Evolutionary conservation across 495 filamentous ascomycete species (phyloP), one percentile per base, ranked within the genome.

Genomic region (Hypoxylon fragiforme): DNA sequence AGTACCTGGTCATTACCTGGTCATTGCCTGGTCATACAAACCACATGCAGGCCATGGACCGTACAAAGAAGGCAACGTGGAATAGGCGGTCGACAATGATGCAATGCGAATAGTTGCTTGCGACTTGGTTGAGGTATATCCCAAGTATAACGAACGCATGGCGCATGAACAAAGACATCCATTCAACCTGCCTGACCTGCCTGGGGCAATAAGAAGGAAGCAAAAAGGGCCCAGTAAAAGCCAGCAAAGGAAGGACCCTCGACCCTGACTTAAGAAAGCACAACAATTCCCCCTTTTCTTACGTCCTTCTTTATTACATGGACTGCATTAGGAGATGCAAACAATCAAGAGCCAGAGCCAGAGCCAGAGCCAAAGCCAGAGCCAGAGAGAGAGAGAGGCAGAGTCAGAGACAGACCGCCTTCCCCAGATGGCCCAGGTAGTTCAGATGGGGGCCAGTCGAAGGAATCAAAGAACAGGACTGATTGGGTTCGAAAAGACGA

Each of bases 361-460:
- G n/a, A n/a, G n/a, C n/a, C n/a, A n/a, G n/a, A n/a, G n/a, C n/a
- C n/a, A n/a, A n/a, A n/a, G n/a, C n/a, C n/a, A n/a, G n/a, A n/a
- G n/a, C n/a, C n/a, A n/a, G n/a, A n/a, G n/a, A n/a, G n/a, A n/a
- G n/a, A n/a, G n/a, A n/a, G n/a, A n/a, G n/a, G n/a, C n/a, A n/a
- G n/a, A n/a, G n/a, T n/a, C n/a, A n/a, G n/a, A n/a, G n/a, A n/a
- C n/a, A 54, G 57, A 60, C 50, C 57, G 56, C 56, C 50, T 60
- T 54, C 50, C 57, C 57, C 57, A 60, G 50, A 60, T 50, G 44
- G 40, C n/a, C n/a, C n/a, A n/a, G n/a, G n/a, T n/a, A n/a, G n/a
- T n/a, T n/a, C n/a, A n/a, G n/a, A n/a, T n/a, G n/a, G n/a, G n/a
- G 45, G 41, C 4, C 4, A 51, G 40, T 54, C 50, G 52, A 46